These are phyloP conservation scores for Porodaedalea pini DNA, from an alignment of 1,284 basidiomycete genomes.

Conservation along the genomic window DNA sequence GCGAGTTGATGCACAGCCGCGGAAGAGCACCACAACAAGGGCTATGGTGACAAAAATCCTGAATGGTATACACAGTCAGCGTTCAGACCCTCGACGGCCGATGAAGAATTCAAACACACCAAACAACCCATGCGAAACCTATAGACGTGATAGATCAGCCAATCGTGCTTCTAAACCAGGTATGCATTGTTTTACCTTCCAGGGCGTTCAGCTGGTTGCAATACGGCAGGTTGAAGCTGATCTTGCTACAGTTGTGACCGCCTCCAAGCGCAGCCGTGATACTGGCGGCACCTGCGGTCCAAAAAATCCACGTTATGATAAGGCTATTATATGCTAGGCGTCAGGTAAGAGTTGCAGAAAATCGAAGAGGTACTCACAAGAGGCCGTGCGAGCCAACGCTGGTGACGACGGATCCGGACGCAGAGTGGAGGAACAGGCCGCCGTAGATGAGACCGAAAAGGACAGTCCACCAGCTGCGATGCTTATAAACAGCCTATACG, in stretches of 20 bases:
- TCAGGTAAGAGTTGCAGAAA: slow-evolving; percentile 1
- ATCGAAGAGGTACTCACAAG: slow-evolving; percentile 41
- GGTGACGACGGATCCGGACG: slow-evolving; percentile 43
- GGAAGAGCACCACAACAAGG: slow-evolving; percentile 49
- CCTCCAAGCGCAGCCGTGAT: slow-evolving; percentile 64
- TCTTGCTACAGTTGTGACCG: slow-evolving; percentile 57
- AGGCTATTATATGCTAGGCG: slow-evolving; percentile 38
- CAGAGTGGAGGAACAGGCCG: slow-evolving; percentile 49
- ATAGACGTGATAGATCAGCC: neutral
- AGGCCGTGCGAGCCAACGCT: slow-evolving; percentile 60
- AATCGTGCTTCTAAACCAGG: neutral
- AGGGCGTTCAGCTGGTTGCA: slow-evolving; percentile 65
- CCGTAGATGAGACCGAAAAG: slow-evolving; percentile 51
- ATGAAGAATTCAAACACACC: slow-evolving; percentile 37
- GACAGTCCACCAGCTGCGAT: slow-evolving; percentile 55
- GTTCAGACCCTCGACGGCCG: neutral
- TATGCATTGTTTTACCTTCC: slow-evolving; percentile 33
- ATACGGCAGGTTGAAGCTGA: slow-evolving; percentile 44
- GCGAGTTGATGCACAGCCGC: slow-evolving; percentile 46
- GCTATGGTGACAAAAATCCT: slow-evolving; percentile 57
- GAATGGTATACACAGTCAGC: slow-evolving; percentile 2
- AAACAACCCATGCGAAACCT: slow-evolving; percentile 57
- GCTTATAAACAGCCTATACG: neutral
- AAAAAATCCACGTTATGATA: slow-evolving; percentile 65
- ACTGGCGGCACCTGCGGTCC: slow-evolving; percentile 64